A percentile compares a stretch with the other conserved stretches of the same genome.
Evolutionary conservation across 139 green algal species (phyloP).

Genomic region (Choricystis sp.): DNA sequence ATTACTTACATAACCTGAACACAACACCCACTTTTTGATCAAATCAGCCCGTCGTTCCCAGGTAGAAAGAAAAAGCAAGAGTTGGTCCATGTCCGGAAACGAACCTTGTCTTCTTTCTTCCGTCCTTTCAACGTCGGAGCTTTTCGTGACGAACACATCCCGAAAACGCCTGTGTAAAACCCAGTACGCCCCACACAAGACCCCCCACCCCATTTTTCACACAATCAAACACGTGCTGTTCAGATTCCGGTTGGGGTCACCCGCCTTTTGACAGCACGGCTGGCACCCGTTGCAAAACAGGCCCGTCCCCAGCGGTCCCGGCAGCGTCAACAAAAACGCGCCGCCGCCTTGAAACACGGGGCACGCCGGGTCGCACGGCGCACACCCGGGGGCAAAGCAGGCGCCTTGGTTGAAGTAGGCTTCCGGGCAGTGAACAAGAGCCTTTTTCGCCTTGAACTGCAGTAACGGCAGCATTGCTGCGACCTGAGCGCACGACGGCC

Average conservation of each 20-base stretch:
- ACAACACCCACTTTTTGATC: too few relatives aligned
- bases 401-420: not conserved
- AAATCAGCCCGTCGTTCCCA: too few relatives aligned
- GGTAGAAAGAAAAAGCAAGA: too few relatives aligned
- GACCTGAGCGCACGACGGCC: not conserved
- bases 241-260: not conserved
- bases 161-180: too few relatives aligned
- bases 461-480: not conserved
- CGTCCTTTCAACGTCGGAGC: too few relatives aligned
- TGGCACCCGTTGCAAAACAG: not conserved
- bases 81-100: too few relatives aligned
- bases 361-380: not conserved
- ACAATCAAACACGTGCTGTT: not conserved
- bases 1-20: too few relatives aligned
- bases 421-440: not conserved
- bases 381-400: not conserved
- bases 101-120: too few relatives aligned
- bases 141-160: too few relatives aligned
- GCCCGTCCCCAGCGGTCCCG: not conserved
- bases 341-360: not conserved
- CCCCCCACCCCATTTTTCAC: not conserved
- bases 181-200: too few relatives aligned
- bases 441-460: not conserved
- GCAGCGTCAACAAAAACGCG: not conserved
- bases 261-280: not conserved